Evolutionary conservation across 1,284 basidiomycete species (phyloP), one percentile per base, ranked within the genome.

Genomic region (Blastosporella zonata): DNA sequence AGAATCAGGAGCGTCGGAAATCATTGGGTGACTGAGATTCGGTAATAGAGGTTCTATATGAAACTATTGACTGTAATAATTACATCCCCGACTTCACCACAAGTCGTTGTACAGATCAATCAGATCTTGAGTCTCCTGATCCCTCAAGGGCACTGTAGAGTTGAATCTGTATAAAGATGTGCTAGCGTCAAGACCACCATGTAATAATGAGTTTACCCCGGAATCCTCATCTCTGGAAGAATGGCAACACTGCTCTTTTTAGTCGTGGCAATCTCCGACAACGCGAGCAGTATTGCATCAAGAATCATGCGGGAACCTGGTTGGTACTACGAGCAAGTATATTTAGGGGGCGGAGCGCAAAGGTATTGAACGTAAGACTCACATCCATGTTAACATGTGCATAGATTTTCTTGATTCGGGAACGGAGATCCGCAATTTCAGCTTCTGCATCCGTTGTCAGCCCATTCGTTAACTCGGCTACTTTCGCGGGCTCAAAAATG

Each of bases 221-320:
- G 46, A 39, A 62, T 50, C 35, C 53, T 58, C 59, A 59, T 56
- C 41, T 54, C 55, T 21, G 59, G 59, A 47, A 61, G 52, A 41
- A 60, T 63, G 38, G 59, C 59, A 49, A 58, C 47, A 20, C 43
- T 43, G 4, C 47, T 45, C 29, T 49, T n/a, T 39, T 50, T 12
- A 48, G 45, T 46, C 33, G 56, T 54, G 44, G 43, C 33, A 51
- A 62, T 57, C 41, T 59, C 52, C 13, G 56, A 45, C 47, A 61
- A 52, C 22, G 61, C 35, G 38, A 63, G 53, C 45, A 62, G 54
- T 48, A 63, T 56, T 23, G 59, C 58, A 34, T 63, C 55, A 41
- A 62, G 53, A 52, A 63, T 56, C 62, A 63, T 63, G 21, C 56
- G 54, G 3, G 56, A 50, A 49, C 58, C 55, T 34, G 59, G 34